A percentile compares a stretch with the other conserved stretches of the same genome.
These are phyloP conservation scores for Solanum megistacrolobum DNA, from an alignment of 257 asterid genomes.

Conservation along the genomic window DNA sequence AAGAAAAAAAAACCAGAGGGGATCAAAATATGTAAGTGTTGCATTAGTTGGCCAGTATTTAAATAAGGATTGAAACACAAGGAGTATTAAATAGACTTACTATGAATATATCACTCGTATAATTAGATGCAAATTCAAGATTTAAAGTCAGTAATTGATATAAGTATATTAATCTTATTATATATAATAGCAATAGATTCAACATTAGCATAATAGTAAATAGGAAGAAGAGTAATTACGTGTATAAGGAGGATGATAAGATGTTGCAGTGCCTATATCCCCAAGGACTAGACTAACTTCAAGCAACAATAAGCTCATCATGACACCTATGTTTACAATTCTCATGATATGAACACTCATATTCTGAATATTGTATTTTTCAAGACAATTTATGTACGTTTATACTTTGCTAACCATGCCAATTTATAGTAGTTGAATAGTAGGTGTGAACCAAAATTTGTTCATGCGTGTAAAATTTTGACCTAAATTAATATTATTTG, in stretches of 20 bases:
- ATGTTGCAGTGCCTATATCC: conserved; percentile 60
- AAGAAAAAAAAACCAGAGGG: background rate
- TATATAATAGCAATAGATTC: background rate
- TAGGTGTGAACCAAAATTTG: background rate
- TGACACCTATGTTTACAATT: background rate
- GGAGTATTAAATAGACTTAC: background rate
- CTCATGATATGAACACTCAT: conserved; percentile 21
- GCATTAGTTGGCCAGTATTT: background rate
- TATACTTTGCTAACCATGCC: background rate
- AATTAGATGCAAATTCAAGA: background rate
- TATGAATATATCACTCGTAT: no score
- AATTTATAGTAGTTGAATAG: background rate
- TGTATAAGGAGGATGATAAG: conserved; percentile 61
- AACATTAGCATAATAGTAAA: background rate
- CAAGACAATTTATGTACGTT: background rate
- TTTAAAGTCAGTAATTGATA: no score
- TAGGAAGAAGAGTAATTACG: conserved; percentile 15
- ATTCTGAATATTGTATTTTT: background rate
- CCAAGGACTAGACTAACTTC: conserved; percentile 21
- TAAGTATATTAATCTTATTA: background rate
- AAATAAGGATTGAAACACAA: background rate
- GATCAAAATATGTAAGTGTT: background rate
- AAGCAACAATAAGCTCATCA: conserved; percentile 15
- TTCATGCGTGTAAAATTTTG: background rate
- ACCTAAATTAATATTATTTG: background rate